Conservation (phyloP, 306 rosid species). For the Luffa aegyptiaca region DNA sequence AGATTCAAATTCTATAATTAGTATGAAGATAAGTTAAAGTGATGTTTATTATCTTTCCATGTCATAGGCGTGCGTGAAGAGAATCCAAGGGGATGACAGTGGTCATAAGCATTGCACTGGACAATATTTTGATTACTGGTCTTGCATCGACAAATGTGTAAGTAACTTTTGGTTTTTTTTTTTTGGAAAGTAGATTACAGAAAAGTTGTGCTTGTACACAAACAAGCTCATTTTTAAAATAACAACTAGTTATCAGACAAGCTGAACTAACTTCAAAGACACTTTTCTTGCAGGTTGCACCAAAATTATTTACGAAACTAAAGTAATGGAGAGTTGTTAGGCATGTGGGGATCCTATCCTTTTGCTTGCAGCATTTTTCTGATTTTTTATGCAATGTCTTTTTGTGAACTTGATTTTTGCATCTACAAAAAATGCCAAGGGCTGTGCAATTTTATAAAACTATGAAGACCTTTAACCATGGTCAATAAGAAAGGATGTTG, state of each 20-base stretch:
- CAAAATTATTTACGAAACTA: conserved; percentile 51
- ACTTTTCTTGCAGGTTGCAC: conserved; percentile 65
- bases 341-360: conserved; percentile 3
- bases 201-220: background rate
- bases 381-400: conserved; percentile 5
- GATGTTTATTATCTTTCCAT: conserved; percentile 7
- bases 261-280: background rate
- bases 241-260: background rate
- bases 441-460: background rate
- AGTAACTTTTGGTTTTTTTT: conserved; percentile 15
- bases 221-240: background rate
- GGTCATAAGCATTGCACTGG: conserved; percentile 98
- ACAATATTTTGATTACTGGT: conserved; percentile 92
- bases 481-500: conserved; percentile 11
- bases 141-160: conserved; percentile 95
- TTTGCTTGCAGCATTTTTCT: conserved; percentile 3
- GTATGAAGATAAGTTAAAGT: background rate
- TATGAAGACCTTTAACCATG: conserved; percentile 7
- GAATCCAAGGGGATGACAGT: conserved; percentile 65
- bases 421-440: conserved; percentile 6
- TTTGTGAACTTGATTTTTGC: conserved; percentile 1
- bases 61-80: conserved; percentile 69
- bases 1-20: background rate
- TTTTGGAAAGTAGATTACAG: background rate
- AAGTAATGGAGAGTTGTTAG: conserved; percentile 33